Conservation (phyloP, 192 early-diverging fungal species). For the Gryganskiella cystojenkinii region DNA sequence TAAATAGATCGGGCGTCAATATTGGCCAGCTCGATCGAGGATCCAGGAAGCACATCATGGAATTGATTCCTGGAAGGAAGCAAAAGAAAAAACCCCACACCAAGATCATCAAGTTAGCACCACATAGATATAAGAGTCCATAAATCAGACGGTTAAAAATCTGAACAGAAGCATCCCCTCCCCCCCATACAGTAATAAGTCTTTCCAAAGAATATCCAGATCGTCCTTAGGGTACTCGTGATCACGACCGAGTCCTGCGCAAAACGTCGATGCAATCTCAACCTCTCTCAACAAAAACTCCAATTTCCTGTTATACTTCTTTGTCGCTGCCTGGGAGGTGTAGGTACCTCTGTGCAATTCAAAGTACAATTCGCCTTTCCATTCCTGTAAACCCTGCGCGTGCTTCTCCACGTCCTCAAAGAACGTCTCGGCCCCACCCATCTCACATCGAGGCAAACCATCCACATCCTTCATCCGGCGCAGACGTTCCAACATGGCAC, state of each 20-base stretch:
- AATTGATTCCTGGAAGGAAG: constrained; percentile 81
- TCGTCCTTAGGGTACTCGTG: constrained; percentile 77
- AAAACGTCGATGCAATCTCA: constrained; percentile 74
- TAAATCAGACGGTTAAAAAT: too few species aligned
- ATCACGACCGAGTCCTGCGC: neutral
- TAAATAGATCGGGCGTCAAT: constrained; percentile 78
- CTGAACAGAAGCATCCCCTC: too few species aligned
- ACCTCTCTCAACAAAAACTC: constrained; percentile 89
- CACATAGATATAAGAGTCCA: too few species aligned
- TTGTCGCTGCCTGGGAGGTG: constrained; percentile 89
- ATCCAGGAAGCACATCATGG: constrained; percentile 96
- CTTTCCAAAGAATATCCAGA: constrained; percentile 89
- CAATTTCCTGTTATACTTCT: constrained; percentile 85
- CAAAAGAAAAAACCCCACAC: too few species aligned
- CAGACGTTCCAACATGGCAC: constrained; percentile 88
- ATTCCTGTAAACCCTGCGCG: constrained; percentile 76
- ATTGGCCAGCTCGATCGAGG: constrained; percentile 91
- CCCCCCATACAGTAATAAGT: constrained; percentile 81
- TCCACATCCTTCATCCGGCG: constrained; percentile 81
- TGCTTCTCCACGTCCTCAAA: constrained; percentile 82
- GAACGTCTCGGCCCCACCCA: constrained; percentile 84
- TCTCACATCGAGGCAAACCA: constrained; percentile 78
- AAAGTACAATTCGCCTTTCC: constrained; percentile 99
- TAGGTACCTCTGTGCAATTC: constrained; percentile 99
- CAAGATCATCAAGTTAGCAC: too few species aligned